A percentile compares a stretch with the other conserved stretches of the same genome.
phyloP scores from a whole-genome alignment of 1,284 basidiomycete species.

The Somion occarium region DNA sequence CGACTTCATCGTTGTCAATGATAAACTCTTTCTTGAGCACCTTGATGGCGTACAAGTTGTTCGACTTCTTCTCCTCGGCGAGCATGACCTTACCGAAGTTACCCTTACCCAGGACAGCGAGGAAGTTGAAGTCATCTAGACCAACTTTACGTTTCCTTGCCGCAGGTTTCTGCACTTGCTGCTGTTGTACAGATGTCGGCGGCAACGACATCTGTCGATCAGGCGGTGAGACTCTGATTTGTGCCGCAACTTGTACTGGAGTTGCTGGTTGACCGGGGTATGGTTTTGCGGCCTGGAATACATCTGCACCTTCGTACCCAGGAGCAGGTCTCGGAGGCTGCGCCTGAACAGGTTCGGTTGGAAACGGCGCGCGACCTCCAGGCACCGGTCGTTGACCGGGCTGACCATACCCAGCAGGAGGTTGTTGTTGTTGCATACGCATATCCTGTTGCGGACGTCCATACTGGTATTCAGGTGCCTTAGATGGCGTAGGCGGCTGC shows the following conservation, averaged over 20 bases:
- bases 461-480: conserved; percentile 22
- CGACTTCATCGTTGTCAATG: conserved; percentile 99
- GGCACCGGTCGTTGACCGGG: conserved; percentile 17
- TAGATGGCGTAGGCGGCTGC: conserved; percentile 19
- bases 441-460: conserved; percentile 17
- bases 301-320: background rate
- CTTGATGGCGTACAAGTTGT: conserved; percentile 96
- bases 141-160: conserved; percentile 82
- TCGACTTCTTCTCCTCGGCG: conserved; percentile 94
- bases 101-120: conserved; percentile 97
- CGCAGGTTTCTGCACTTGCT: conserved; percentile 23
- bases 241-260: conserved; percentile 12
- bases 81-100: conserved; percentile 99
- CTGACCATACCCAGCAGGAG: conserved; percentile 13
- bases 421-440: conserved; percentile 15
- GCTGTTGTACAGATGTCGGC: conserved; percentile 21
- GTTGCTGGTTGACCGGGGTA: conserved; percentile 17
- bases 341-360: conserved; percentile 22
- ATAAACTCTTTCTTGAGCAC: conserved; percentile 99
- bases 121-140: conserved; percentile 98
- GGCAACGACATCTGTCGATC: conserved; percentile 25
- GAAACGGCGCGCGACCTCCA: conserved; percentile 20
- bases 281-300: conserved; percentile 27
- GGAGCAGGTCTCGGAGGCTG: conserved; percentile 2
- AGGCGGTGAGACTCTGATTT: conserved; percentile 16